Conservation (phyloP, 192 early-diverging fungal genomes). For the Entomortierella lignicola region DNA sequence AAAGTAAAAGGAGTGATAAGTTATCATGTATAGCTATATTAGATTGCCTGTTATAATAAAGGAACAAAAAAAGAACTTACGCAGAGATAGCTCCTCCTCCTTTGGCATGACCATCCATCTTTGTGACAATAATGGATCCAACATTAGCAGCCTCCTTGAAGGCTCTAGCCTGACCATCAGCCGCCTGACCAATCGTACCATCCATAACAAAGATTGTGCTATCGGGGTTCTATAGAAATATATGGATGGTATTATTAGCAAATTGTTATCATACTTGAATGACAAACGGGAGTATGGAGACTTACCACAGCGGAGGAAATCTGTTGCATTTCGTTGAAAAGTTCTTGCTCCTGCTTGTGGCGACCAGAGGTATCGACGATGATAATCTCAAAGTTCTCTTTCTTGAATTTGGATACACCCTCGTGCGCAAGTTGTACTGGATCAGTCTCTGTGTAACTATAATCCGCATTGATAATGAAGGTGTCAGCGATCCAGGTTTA, state of each 20-base stretch:
- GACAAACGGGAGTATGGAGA: not conserved
- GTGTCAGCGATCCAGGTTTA: not conserved
- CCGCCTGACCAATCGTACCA: conserved; percentile 97
- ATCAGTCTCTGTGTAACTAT: conserved; percentile 92
- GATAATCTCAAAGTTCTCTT: conserved; percentile 94
- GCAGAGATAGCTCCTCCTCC: conserved; percentile 99
- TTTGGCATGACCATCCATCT: conserved; percentile 99
- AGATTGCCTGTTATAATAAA: not conserved
- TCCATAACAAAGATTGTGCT: conserved; percentile 98
- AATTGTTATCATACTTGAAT: not conserved
- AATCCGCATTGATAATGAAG: not conserved
- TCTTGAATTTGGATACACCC: conserved; percentile 93
- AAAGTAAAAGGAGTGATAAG: not conserved
- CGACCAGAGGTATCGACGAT: conserved; percentile 99
- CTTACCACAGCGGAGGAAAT: conserved; percentile 84
- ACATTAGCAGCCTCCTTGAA: conserved; percentile 93
- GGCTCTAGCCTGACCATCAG: conserved; percentile 90
- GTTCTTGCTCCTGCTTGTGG: conserved; percentile 93
- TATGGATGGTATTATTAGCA: not conserved
- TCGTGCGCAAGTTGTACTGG: conserved; percentile 91
- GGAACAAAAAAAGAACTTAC: conserved; percentile 33
- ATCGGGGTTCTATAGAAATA: conserved; percentile 73
- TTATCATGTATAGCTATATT: not conserved
- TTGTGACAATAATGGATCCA: conserved; percentile 97
- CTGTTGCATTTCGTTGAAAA: conserved; percentile 97